These are phyloP conservation scores for Exophiala sp. DNA, from an alignment of 2,329 filamentous ascomycete genomes.

Conservation along the genomic window DNA sequence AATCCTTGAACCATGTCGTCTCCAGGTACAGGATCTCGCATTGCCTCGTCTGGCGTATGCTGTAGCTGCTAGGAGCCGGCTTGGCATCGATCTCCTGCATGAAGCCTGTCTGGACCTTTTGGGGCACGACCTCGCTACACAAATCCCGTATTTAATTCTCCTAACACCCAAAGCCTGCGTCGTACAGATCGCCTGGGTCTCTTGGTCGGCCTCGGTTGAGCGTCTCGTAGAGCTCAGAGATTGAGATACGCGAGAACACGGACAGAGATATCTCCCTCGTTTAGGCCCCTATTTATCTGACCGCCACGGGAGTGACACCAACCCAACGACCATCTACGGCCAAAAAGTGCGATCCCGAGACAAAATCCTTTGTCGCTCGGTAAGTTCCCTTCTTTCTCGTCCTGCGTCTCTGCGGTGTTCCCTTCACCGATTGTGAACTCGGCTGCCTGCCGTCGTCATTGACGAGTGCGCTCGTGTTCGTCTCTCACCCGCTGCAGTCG, in stretches of 20 bases:
- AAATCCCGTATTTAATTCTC: conserved; percentile 4
- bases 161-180: not conserved
- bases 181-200: conserved; percentile 1
- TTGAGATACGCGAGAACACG: not conserved
- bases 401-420: conserved; percentile 7
- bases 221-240: not conserved
- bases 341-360: conserved; percentile 22
- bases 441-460: conserved; percentile 8
- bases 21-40: conserved; percentile 1
- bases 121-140: conserved; percentile 13
- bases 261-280: not conserved
- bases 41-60: not conserved
- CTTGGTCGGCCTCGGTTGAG: not conserved
- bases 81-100: conserved; percentile 13
- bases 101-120: conserved; percentile 9
- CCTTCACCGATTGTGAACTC: conserved; percentile 13
- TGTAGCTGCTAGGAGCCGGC: conserved; percentile 10
- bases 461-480: conserved; percentile 5
- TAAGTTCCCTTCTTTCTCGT: conserved; percentile 17
- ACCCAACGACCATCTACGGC: conserved; percentile 5
- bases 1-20: conserved; percentile 1
- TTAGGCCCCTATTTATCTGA: conserved; percentile 14
- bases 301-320: conserved; percentile 20
- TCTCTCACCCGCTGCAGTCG: conserved; percentile 1
- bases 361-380: conserved; percentile 26